Conservation (phyloP, 768 basidiomycete genomes). For the Grammothele lineata region DNA sequence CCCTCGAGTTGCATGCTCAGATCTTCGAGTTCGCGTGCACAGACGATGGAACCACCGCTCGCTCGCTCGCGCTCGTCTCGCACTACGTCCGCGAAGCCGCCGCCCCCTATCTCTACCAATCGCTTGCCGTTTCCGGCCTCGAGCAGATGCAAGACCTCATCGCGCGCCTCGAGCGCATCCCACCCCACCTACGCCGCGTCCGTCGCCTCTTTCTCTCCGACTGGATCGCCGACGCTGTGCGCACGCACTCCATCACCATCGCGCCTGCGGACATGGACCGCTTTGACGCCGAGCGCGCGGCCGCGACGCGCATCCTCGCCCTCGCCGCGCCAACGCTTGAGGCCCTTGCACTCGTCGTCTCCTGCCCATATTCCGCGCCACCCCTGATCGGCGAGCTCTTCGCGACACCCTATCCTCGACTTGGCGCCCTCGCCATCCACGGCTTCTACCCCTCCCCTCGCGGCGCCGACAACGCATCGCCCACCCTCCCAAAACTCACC, state of each 20-base stretch:
- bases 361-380: slow-evolving; percentile 33
- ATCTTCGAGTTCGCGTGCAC: slow-evolving; percentile 29
- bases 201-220: slow-evolving; percentile 44
- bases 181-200: slow-evolving; percentile 35
- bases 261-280: slow-evolving; percentile 10
- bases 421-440: slow-evolving; percentile 38
- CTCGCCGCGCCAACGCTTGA: slow-evolving; percentile 38
- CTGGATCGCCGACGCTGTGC: slow-evolving; percentile 14
- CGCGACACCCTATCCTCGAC: slow-evolving; percentile 35
- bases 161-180: slow-evolving; percentile 27
- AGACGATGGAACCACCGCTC: slow-evolving; percentile 27
- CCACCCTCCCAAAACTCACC: slow-evolving; percentile 38
- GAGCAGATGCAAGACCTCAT: slow-evolving; percentile 22
- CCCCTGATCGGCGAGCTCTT: slow-evolving; percentile 40
- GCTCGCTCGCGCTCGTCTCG: slow-evolving; percentile 27
- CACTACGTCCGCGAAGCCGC: slow-evolving; percentile 25
- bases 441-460: slow-evolving; percentile 51
- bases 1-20: slow-evolving; percentile 26
- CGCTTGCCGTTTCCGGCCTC: slow-evolving; percentile 24
- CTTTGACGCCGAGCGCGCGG: slow-evolving; percentile 11
- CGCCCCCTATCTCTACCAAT: slow-evolving; percentile 24
- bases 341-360: slow-evolving; percentile 34
- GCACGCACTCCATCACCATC: slow-evolving; percentile 5
- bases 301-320: slow-evolving; percentile 32
- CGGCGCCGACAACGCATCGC: no score